Percentiles rank a stretch among this genome's conserved stretches.
phyloP scores from a whole-genome alignment of 306 rosid species.

The Quercus suber region DNA sequence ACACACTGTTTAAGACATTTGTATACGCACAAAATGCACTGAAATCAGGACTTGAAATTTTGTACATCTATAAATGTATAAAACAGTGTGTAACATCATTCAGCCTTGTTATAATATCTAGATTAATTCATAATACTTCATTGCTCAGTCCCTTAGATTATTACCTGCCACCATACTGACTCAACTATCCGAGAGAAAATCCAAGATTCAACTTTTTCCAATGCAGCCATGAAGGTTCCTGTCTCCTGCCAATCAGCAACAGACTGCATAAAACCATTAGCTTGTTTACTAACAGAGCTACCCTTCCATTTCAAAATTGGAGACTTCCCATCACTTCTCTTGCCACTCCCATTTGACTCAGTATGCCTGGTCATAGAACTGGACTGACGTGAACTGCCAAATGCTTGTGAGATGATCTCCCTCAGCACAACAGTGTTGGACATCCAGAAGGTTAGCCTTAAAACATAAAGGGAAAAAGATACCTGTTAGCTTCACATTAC shows the following conservation, averaged over 20 bases:
- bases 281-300: constrained; percentile 44
- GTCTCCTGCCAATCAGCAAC: constrained; percentile 92
- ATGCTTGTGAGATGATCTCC: constrained; percentile 68
- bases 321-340: constrained; percentile 49
- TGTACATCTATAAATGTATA: too few relatives aligned
- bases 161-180: constrained; percentile 99
- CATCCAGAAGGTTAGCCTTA: constrained; percentile 92
- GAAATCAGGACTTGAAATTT: too few relatives aligned
- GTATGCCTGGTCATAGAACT: constrained; percentile 39
- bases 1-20: too few relatives aligned
- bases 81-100: too few relatives aligned
- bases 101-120: constrained; percentile 12
- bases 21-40: too few relatives aligned
- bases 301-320: constrained; percentile 51
- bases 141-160: background rate
- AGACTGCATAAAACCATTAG: constrained; percentile 42
- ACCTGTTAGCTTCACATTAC: constrained; percentile 15
- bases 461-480: constrained; percentile 18
- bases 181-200: constrained; percentile 91
- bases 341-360: constrained; percentile 46
- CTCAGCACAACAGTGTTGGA: constrained; percentile 81
- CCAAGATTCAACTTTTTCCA: constrained; percentile 93
- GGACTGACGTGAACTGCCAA: constrained; percentile 61
- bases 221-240: constrained; percentile 69
- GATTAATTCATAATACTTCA: background rate